Evolutionary conservation across 2,329 filamentous ascomycete genomes (phyloP).

Genomic region (Xylaria polymorpha): DNA sequence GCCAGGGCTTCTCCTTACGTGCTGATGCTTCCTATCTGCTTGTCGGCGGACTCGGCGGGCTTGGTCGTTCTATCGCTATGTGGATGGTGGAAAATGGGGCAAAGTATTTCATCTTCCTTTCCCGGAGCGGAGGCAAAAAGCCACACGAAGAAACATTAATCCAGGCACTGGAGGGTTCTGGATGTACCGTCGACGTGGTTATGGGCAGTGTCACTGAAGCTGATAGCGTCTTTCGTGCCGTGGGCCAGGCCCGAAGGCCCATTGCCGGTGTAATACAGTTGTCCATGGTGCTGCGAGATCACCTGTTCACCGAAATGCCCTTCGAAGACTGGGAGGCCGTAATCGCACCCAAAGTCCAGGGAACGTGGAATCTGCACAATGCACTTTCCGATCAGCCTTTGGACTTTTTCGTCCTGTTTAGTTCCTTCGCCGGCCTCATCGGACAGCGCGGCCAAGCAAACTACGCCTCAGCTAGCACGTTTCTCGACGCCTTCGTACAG

Average conservation of each 20-base stretch:
- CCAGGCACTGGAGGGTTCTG: slow-evolving; percentile 2
- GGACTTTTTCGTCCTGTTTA: slow-evolving; percentile 32
- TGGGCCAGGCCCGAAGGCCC: not conserved
- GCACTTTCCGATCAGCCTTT: slow-evolving; percentile 6
- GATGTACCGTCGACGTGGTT: slow-evolving; percentile 16
- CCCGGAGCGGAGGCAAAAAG: slow-evolving; percentile 12
- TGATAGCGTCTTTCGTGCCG: slow-evolving; percentile 1
- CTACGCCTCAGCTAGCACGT: slow-evolving; percentile 25
- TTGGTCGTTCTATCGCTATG: slow-evolving; percentile 23
- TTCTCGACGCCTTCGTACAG: slow-evolving; percentile 30
- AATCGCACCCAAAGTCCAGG: slow-evolving; percentile 23
- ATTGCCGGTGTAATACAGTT: slow-evolving; percentile 23
- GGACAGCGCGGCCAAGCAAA: slow-evolving; percentile 23
- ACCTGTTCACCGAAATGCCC: slow-evolving; percentile 17
- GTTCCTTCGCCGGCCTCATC: slow-evolving; percentile 16
- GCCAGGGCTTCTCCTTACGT: not conserved
- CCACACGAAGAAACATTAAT: slow-evolving; percentile 14
- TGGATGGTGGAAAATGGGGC: slow-evolving; percentile 29
- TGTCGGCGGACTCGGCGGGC: slow-evolving; percentile 26
- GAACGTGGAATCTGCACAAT: slow-evolving; percentile 25
- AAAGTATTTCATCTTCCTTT: slow-evolving; percentile 24
- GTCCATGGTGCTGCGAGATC: slow-evolving; percentile 26
- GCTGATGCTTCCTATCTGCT: slow-evolving; percentile 29
- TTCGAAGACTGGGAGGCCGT: slow-evolving; percentile 19
- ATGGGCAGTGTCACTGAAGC: slow-evolving; percentile 19